phyloP scores from a whole-genome alignment of 805 yeast genomes.

The Kodamaea kaohsiungensis region DNA sequence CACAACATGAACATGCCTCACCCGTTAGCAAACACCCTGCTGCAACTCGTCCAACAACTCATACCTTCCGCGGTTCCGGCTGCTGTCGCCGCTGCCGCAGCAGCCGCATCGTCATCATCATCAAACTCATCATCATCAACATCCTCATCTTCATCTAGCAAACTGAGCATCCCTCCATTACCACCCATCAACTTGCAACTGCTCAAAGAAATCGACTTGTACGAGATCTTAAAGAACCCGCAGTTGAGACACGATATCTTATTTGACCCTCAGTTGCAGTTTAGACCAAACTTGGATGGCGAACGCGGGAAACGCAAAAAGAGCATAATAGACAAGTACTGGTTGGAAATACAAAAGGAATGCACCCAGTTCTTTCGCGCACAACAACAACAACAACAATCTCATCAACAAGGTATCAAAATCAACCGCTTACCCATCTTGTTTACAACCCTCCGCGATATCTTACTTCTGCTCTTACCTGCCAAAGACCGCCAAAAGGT shows the following conservation, averaged over 20 bases:
- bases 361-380: conserved; percentile 45
- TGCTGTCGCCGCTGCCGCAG: conserved; percentile 4
- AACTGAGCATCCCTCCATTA: conserved; percentile 42
- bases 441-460: conserved; percentile 76
- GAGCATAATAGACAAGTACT: conserved; percentile 74
- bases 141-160: conserved; percentile 10
- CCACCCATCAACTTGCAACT: conserved; percentile 87
- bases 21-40: conserved; percentile 7
- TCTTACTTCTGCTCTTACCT: conserved; percentile 74
- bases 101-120: conserved; percentile 11
- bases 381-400: too few relatives aligned
- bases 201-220: conserved; percentile 81
- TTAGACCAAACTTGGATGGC: conserved; percentile 88
- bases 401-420: conserved; percentile 19
- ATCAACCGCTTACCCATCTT: conserved; percentile 60
- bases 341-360: conserved; percentile 76
- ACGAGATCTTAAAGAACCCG: conserved; percentile 87
- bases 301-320: conserved; percentile 84
- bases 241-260: conserved; percentile 90
- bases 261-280: conserved; percentile 89
- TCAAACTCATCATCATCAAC: conserved; percentile 13
- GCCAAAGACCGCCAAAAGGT: conserved; percentile 68
- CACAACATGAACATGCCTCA: conserved; percentile 15
- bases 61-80: neutral
- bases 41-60: conserved; percentile 9